Evolutionary conservation across 805 yeast species (phyloP).

Genomic region (Wickerhamiella azyma): DNA sequence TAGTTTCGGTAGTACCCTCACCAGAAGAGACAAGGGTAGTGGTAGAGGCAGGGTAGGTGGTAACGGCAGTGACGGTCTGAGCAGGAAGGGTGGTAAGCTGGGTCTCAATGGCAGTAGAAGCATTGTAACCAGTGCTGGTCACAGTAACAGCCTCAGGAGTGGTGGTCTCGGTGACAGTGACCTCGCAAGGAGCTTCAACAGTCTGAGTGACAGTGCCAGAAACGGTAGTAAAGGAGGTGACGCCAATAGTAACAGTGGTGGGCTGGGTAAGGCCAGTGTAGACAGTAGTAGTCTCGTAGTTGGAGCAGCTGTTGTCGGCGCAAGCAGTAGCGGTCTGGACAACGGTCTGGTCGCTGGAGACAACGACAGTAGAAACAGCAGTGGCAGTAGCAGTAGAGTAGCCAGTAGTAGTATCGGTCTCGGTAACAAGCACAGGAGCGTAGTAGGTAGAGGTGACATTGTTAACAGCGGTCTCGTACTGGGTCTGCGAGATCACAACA

Average conservation of each 20-base stretch:
- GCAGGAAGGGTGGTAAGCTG: constrained; percentile 1
- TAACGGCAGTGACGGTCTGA: constrained; percentile 1
- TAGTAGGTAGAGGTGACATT: constrained; percentile 5
- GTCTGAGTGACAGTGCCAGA: constrained; percentile 7
- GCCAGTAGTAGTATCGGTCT: constrained; percentile 7
- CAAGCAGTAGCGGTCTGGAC: constrained; percentile 6
- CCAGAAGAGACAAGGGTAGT: constrained; percentile 6
- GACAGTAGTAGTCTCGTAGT: constrained; percentile 1
- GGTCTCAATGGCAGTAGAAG: neutral
- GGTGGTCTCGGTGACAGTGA: constrained; percentile 5
- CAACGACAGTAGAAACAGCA: constrained; percentile 1
- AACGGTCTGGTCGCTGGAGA: constrained; percentile 3
- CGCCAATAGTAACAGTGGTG: constrained; percentile 4
- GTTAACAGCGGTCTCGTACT: constrained; percentile 1
- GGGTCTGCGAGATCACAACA: constrained; percentile 4
- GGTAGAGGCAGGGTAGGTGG: constrained; percentile 3
- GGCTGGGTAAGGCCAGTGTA: constrained; percentile 5
- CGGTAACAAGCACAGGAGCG: constrained; percentile 7
- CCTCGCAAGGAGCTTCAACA: constrained; percentile 4
- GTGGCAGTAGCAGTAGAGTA: constrained; percentile 7
- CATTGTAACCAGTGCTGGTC: neutral
- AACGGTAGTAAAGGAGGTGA: neutral
- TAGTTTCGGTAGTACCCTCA: constrained; percentile 6
- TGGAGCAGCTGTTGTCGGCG: neutral
- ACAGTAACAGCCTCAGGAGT: neutral